Evolutionary conservation across 2,329 filamentous ascomycete genomes (phyloP).

Genomic region (Aspergillus sp.): DNA sequence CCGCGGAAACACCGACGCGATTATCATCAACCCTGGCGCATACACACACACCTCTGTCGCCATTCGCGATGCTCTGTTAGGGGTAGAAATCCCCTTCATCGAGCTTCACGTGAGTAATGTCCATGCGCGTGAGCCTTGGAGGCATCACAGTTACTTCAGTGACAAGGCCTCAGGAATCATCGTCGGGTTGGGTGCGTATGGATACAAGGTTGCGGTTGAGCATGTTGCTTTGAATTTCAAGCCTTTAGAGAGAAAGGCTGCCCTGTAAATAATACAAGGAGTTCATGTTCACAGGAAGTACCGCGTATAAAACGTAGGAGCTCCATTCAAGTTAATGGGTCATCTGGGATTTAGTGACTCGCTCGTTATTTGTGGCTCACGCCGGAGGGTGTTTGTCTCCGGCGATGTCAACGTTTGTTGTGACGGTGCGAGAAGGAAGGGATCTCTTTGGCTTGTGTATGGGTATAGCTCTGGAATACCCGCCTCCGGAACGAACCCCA

Average conservation of each 20-base stretch:
- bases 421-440: conserved; percentile 33
- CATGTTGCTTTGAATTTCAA: conserved; percentile 43
- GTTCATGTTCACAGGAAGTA: background rate
- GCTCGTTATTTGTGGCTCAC: conserved; percentile 22
- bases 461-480: conserved; percentile 39
- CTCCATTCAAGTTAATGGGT: background rate
- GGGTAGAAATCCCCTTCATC: conserved; percentile 69
- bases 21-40: conserved; percentile 72
- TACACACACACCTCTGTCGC: conserved; percentile 76
- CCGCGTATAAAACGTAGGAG: background rate
- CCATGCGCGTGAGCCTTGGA: conserved; percentile 67
- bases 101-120: conserved; percentile 78
- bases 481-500: conserved; percentile 37
- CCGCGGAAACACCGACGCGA: conserved; percentile 57
- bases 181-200: conserved; percentile 65
- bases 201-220: conserved; percentile 63
- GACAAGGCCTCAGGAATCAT: conserved; percentile 76
- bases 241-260: conserved; percentile 29
- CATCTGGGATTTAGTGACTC: conserved; percentile 10
- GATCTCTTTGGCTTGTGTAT: conserved; percentile 34
- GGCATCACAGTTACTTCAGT: conserved; percentile 69
- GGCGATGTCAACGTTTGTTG: conserved; percentile 26
- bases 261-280: conserved; percentile 11
- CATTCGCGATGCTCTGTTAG: conserved; percentile 70
- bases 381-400: conserved; percentile 19